Conservation (phyloP, 2,329 filamentous ascomycete genomes). For the Aspergillus carbonarius region DNA sequence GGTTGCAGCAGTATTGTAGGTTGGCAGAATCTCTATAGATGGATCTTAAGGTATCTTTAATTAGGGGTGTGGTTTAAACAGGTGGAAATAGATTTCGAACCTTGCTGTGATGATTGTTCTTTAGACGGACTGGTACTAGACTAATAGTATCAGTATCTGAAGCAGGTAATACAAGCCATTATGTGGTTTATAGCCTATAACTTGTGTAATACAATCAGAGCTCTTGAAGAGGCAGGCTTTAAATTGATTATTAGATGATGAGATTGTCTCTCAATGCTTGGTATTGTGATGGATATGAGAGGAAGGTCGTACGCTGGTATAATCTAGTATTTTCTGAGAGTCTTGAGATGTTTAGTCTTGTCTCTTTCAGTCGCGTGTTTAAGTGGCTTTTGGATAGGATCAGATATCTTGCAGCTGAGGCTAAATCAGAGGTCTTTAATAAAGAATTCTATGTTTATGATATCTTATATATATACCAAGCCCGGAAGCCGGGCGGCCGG, state of each 20-base stretch:
- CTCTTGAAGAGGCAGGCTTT: slow-evolving; percentile 72
- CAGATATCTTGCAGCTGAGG: slow-evolving; percentile 59
- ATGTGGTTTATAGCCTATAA: slow-evolving; percentile 66
- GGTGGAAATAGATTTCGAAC: slow-evolving; percentile 81
- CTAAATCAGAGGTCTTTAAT: slow-evolving; percentile 67
- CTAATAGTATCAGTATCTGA: slow-evolving; percentile 69
- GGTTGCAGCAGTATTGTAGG: slow-evolving; percentile 73
- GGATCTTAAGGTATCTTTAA: slow-evolving; percentile 70
- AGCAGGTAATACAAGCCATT: slow-evolving; percentile 64
- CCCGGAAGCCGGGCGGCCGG: slow-evolving; percentile 33
- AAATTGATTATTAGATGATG: slow-evolving; percentile 70
- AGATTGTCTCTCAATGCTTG: slow-evolving; percentile 73
- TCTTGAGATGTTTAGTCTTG: slow-evolving; percentile 70
- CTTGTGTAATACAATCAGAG: slow-evolving; percentile 55
- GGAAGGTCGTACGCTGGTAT: slow-evolving; percentile 77
- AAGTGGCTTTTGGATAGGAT: slow-evolving; percentile 64
- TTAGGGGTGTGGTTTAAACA: slow-evolving; percentile 81
- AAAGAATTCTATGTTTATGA: slow-evolving; percentile 71
- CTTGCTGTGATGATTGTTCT: slow-evolving; percentile 67
- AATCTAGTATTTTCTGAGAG: slow-evolving; percentile 73
- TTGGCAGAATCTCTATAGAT: slow-evolving; percentile 73
- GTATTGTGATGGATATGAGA: slow-evolving; percentile 63
- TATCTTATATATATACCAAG: slow-evolving; percentile 46
- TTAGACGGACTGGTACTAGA: slow-evolving; percentile 56
- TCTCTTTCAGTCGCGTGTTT: slow-evolving; percentile 67